Evolutionary conservation across 2,329 filamentous ascomycete genomes (phyloP).

Genomic region (Aspergillus eucalypticola): DNA sequence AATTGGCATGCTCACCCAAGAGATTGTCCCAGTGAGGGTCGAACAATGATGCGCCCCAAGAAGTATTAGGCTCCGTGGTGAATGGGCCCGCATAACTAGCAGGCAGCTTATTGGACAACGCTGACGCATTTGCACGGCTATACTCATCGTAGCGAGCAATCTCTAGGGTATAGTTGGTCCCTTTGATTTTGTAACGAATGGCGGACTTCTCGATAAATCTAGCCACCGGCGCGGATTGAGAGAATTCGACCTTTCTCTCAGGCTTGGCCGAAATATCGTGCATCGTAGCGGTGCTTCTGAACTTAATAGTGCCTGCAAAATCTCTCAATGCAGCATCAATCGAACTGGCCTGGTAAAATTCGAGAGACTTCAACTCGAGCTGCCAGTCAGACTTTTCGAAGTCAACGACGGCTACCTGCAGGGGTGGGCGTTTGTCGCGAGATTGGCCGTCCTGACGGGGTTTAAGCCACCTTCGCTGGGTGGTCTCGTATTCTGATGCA

Average conservation of each 20-base stretch:
- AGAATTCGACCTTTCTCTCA: conserved; percentile 34
- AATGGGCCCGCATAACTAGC: conserved; percentile 18
- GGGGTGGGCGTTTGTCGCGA: conserved; percentile 26
- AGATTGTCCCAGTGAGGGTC: conserved; percentile 45
- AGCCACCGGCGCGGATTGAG: conserved; percentile 26
- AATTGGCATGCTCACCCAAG: conserved; percentile 39
- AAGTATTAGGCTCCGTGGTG: conserved; percentile 27
- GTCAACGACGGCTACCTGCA: conserved; percentile 41
- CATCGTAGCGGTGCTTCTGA: conserved; percentile 21
- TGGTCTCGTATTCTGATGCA: conserved; percentile 36
- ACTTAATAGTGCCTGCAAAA: conserved; percentile 33
- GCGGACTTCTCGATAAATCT: conserved; percentile 43
- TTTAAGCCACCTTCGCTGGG: conserved; percentile 38
- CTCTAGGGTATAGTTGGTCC: conserved; percentile 46
- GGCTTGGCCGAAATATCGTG: conserved; percentile 28
- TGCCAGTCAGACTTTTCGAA: conserved; percentile 44
- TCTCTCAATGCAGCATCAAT: conserved; percentile 29
- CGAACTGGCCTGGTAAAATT: conserved; percentile 35
- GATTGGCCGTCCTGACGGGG: conserved; percentile 23
- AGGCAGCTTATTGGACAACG: conserved; percentile 16
- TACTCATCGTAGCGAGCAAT: conserved; percentile 46
- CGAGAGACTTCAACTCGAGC: conserved; percentile 42
- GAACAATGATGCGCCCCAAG: conserved; percentile 42
- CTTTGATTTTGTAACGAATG: conserved; percentile 41
- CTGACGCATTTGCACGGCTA: conserved; percentile 12